A percentile compares a stretch with the other conserved stretches of the same genome.
These are phyloP conservation scores for Fusarium sp. DNA, from an alignment of 2,329 filamentous ascomycete genomes.

Conservation along the genomic window DNA sequence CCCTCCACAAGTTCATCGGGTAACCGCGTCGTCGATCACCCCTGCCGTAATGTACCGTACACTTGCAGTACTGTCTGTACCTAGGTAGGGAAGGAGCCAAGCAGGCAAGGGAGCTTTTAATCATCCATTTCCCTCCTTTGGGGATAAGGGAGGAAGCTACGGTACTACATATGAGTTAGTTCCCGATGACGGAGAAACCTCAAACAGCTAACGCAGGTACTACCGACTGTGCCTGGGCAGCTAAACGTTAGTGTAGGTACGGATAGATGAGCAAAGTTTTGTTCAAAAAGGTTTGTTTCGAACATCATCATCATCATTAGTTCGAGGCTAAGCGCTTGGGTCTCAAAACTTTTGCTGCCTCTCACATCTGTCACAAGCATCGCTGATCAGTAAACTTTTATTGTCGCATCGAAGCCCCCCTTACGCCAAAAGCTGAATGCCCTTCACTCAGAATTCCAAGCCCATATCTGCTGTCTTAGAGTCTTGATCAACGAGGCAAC, in stretches of 20 bases:
- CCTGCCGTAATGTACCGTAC: constrained; percentile 14
- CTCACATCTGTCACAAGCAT: neutral
- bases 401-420: neutral
- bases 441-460: constrained; percentile 22
- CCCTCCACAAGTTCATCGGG: constrained; percentile 43
- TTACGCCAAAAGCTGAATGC: constrained; percentile 8
- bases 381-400: neutral
- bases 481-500: neutral
- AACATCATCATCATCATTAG: constrained; percentile 20
- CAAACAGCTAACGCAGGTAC: constrained; percentile 39
- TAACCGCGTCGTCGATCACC: constrained; percentile 36
- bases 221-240: constrained; percentile 12
- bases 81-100: neutral
- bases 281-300: constrained; percentile 28
- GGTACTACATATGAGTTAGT: constrained; percentile 24
- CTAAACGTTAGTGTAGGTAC: neutral
- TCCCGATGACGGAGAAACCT: constrained; percentile 30
- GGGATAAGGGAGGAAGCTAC: constrained; percentile 10
- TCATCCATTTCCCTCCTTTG: constrained; percentile 11
- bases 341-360: neutral
- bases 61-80: neutral
- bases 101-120: neutral
- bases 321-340: neutral
- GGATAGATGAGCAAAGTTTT: constrained; percentile 9
- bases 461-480: neutral